Evolutionary conservation across 169 alveolate genomes (phyloP), one percentile per base, ranked within the genome.

Genomic region (Perkinsus marinus): DNA sequence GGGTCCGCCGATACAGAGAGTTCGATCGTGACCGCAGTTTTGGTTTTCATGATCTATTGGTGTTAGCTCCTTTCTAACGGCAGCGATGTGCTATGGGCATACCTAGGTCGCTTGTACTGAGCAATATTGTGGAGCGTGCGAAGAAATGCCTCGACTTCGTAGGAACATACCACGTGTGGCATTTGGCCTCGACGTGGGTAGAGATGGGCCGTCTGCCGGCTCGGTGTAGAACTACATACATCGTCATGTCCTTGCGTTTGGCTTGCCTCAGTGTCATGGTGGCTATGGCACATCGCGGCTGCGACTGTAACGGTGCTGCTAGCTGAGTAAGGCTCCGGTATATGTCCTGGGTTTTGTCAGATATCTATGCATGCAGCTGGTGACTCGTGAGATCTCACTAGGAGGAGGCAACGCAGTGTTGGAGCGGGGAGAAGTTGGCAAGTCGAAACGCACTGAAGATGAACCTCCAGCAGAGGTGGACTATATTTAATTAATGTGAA

Each of bases 101-200:
- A n/a, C n/a, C n/a, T n/a, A 36, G 57, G 68, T 36, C 39, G 30
- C 0, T 38, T 16, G 93, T 93, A 9, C 39, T 79, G 2, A 93
- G 57, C 19, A 90, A 39, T 69, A 89, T 92, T 7, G 93, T 92
- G 41, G 93, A 92, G 68, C 90, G 93, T 38, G 92, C 93, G 10
- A 57, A 39, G 39, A 92, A 92, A 38, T 57, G 92, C 37, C 34
- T 92, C 36, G 93, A 92, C 34, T 92, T 69, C 68, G 92, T 37
- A 0, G 47, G 6, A 26, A 92, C 93, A 16, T 39, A 90, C n/a
- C 39, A 39, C n/a, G 26, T 92, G n/a, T 37, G 47, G 39, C 92
- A 92, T 37, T 17, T 79, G 41, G 89, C 91, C 5, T 34, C 57
- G 16, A 39, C 91, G 43, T 16, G 36, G 36, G 13, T 79, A 0